Base-by-base conservation (phyloP, 1,284 basidiomycete species). In the Violaceomyces palustris region DNA sequence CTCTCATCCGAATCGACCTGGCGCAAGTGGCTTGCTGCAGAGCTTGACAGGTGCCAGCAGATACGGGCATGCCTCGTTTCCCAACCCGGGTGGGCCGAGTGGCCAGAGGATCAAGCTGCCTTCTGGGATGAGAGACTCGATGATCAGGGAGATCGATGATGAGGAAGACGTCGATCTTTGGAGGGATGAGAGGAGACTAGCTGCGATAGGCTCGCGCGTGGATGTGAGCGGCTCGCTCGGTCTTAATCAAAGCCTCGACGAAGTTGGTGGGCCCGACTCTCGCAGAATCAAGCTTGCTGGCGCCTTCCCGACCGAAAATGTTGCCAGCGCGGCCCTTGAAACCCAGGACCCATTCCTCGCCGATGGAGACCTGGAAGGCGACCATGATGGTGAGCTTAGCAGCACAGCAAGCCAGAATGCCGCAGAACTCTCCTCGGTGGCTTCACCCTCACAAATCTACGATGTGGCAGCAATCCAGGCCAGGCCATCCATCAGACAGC, bases 101-200 rank as follows among this genome's bases (percentile, higher is more conserved):
- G 27, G n/a, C 3, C 18, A 7, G 28, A 4, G 5, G 15, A 18
- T n/a, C 4, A 14, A 6, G 27, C 38, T 15, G 22, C 44, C 15
- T 47, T 33, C 18, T n/a, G 51, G 34, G 3, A 39, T 61, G n/a
- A 49, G 40, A 22, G 58, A 54, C 30, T 57, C 53, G n/a, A 39
- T 57, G 32, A 61, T 61, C 17, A 50, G 58, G 15, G 58, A 61
- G 44, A 58, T 61, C 18, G 58, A 61, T 33, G 58, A 61, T 24
- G 58, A 61, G 22, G 58, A 61, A 26, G 58, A 61, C 19, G 58
- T 61, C 30, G 58, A 61, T 22, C 53, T 61, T 14, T 61, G 58
- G 58, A 49, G 46, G 15, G 55, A 61, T 17, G 49, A 61, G 24
- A 49, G 58, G 38, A 36, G 54, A 5, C 44, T 57, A 50, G 42